These are phyloP conservation scores for Sclerotinia spermophila DNA, from an alignment of 2,329 filamentous ascomycete species.

Conservation along the genomic window DNA sequence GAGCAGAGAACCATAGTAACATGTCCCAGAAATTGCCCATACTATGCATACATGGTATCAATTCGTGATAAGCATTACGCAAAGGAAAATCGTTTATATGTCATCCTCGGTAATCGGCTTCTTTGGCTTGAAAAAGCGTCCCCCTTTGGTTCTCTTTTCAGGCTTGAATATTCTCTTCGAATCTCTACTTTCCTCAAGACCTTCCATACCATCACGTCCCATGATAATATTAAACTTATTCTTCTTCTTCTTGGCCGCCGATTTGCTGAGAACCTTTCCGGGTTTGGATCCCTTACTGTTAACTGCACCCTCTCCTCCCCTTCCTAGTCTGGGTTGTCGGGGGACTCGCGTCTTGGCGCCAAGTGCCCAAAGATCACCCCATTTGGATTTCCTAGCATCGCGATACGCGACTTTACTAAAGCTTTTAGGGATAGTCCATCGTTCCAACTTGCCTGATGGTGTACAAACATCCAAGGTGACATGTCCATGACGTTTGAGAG, in stretches of 20 bases:
- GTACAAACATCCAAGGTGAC: constrained; percentile 91
- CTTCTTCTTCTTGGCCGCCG: constrained; percentile 43
- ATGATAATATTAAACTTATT: constrained; percentile 41
- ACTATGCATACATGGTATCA: constrained; percentile 5
- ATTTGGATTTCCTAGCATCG: constrained; percentile 83
- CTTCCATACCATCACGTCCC: constrained; percentile 33
- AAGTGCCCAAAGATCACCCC: constrained; percentile 95
- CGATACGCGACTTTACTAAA: constrained; percentile 81
- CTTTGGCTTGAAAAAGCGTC: constrained; percentile 38
- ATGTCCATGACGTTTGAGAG: constrained; percentile 84
- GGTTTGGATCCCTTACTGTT: constrained; percentile 38
- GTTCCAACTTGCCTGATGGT: constrained; percentile 76
- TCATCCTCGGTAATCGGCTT: constrained; percentile 36
- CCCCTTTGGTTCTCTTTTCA: constrained; percentile 38
- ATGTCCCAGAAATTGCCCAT: not conserved
- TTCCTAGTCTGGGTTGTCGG: constrained; percentile 59
- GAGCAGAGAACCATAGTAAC: not conserved
- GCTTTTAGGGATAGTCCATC: constrained; percentile 86
- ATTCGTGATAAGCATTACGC: not conserved
- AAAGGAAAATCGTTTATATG: constrained; percentile 19
- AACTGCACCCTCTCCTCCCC: constrained; percentile 28
- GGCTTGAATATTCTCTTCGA: constrained; percentile 26
- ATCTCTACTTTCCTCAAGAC: constrained; percentile 31
- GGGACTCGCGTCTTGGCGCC: constrained; percentile 80
- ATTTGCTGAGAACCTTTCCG: constrained; percentile 35